A percentile compares a stretch with the other conserved stretches of the same genome.
These are phyloP conservation scores for Podosphaera leucotricha DNA, from an alignment of 2,329 filamentous ascomycete genomes.

Conservation along the genomic window DNA sequence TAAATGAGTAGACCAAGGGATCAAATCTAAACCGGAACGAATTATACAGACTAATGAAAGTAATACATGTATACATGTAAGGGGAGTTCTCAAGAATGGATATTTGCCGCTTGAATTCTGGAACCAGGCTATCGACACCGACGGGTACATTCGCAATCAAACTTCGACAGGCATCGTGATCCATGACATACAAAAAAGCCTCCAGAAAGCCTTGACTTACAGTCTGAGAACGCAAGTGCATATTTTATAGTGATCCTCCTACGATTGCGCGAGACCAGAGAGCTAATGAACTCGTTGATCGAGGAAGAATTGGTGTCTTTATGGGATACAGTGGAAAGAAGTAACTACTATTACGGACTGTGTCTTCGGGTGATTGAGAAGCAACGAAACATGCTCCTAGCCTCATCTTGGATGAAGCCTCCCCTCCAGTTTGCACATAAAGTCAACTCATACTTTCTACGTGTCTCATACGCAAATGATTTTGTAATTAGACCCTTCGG, in stretches of 20 bases:
- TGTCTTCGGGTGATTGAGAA: too few species aligned
- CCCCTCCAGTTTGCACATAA: too few species aligned
- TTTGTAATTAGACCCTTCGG: too few species aligned
- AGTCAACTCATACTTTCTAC: too few species aligned
- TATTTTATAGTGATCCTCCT: neutral
- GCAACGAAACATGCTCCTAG: too few species aligned
- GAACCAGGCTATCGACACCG: neutral
- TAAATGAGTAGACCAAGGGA: conserved; percentile 1
- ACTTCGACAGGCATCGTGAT: neutral
- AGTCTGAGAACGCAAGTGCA: neutral
- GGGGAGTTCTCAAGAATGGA: neutral
- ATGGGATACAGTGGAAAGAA: conserved; percentile 1
- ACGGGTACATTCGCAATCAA: neutral
- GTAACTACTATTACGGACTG: too few species aligned
- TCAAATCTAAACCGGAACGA: neutral
- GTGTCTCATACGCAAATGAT: too few species aligned
- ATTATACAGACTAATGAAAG: neutral
- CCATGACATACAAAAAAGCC: neutral
- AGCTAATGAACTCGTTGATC: neutral
- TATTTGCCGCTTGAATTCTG: conserved; percentile 1
- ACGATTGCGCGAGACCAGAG: neutral
- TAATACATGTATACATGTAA: too few species aligned
- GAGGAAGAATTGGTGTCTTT: conserved; percentile 1
- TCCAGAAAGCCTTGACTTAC: neutral
- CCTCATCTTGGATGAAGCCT: too few species aligned